Base-by-base conservation (phyloP, 179 eudicot species). In the Silene coronaria region DNA sequence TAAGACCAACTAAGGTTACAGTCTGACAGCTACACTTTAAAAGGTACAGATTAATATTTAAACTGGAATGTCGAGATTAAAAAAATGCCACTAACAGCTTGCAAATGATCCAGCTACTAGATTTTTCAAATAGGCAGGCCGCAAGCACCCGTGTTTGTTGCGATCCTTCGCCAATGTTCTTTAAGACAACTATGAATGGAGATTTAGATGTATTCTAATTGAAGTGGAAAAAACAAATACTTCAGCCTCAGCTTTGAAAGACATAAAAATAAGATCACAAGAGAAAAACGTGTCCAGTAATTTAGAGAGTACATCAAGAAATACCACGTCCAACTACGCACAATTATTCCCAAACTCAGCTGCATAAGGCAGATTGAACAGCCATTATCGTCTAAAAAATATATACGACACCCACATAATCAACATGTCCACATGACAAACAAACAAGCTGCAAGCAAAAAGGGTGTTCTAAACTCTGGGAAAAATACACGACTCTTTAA, bases 391-490 rank as follows among this genome's bases (percentile, higher is more conserved):
- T 32, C 14, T 32, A 19, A 28, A 28, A 28, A 28, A 28, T 28
- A 28, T 3, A 36, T 21, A 38, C 22, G 28, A 28, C 21, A 65
- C 45, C 45, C 6, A 19, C 10, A 17, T 70, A 70, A 76, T 5
- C 46, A 10, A 4, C n/a, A 53, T 17, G 58, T 17, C 77, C 38
- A 24, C 7, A 34, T 67, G 62, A 16, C 14, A 38, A 10, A n/a
- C n/a, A 57, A 72, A 30, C 59, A 64, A 19, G 67, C 21, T 13
- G 34, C 24, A 26, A 21, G 19, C 42, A 71, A n/a, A 22, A 59
- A 68, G 71, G 74, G 34, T 51, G 53, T 59, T 59, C 77, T 6
- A 26, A 26, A 75, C 27, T 22, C 63, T 12, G 67, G 72, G 53
- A 26, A 74, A 62, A 60, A 48, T 7, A 23, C 27, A 51, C 75